A percentile compares a stretch with the other conserved stretches of the same genome.
phyloP scores from a whole-genome alignment of 352 stramenopile genomes.

The Peronosclerospora sorghi region DNA sequence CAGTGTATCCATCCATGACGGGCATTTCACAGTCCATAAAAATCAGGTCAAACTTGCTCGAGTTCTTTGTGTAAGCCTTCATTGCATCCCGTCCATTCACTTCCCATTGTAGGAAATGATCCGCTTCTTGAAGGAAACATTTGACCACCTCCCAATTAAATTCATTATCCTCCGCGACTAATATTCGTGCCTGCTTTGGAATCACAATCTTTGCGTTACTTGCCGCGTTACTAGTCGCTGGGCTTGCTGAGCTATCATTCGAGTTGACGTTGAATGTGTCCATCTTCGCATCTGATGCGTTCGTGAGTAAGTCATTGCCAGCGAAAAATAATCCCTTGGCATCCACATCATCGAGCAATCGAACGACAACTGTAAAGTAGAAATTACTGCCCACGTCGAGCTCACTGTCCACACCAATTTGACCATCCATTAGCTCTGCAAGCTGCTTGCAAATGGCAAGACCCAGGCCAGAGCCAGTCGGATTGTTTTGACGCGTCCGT shows the following conservation, averaged over 20 bases:
- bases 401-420: conserved; percentile 78
- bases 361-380: conserved; percentile 73
- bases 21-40: conserved; percentile 83
- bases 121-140: conserved; percentile 60
- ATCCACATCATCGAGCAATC: conserved; percentile 39
- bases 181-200: conserved; percentile 43
- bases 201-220: conserved; percentile 30
- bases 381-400: conserved; percentile 74
- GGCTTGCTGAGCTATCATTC: conserved; percentile 31
- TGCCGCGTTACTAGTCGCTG: conserved; percentile 11
- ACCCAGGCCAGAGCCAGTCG: conserved; percentile 75
- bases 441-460: conserved; percentile 85
- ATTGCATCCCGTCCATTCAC: conserved; percentile 55
- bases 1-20: conserved; percentile 69
- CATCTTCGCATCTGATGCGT: conserved; percentile 12
- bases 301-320: conserved; percentile 38
- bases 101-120: conserved; percentile 62
- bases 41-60: conserved; percentile 46
- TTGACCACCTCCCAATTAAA: conserved; percentile 77
- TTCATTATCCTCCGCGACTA: conserved; percentile 70
- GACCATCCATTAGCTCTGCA: conserved; percentile 79
- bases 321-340: conserved; percentile 33
- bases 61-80: conserved; percentile 41
- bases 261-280: conserved; percentile 27
- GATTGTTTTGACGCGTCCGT: conserved; percentile 74